Percentiles rank a stretch among this genome's conserved stretches.
Evolutionary conservation across 2,329 filamentous ascomycete genomes (phyloP).

Genomic region (Epichloe hybrida): DNA sequence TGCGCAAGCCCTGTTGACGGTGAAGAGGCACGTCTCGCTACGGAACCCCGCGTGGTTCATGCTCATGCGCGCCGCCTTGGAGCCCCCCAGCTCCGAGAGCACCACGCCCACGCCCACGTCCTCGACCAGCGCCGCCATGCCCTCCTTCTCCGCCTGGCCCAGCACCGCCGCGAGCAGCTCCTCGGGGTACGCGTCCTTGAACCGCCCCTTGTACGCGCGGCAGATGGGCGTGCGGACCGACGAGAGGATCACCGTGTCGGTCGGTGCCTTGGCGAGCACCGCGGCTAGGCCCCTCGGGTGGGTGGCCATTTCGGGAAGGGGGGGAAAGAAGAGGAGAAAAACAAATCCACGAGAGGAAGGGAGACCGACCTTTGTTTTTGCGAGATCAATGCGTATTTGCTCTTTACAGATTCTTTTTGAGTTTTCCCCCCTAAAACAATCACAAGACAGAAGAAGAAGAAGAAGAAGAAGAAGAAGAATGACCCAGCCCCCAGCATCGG

Average conservation of each 20-base stretch:
- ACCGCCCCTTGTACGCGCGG: constrained; percentile 65
- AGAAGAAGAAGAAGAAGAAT: too few relatives aligned
- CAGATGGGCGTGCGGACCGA: constrained; percentile 82
- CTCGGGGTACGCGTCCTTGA: constrained; percentile 84
- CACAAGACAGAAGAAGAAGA: too few relatives aligned
- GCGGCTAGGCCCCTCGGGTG: constrained; percentile 46
- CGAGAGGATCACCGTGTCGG: constrained; percentile 79
- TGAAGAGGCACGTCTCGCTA: constrained; percentile 62
- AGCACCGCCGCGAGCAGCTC: constrained; percentile 62
- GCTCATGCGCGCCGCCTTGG: constrained; percentile 84
- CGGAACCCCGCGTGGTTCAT: constrained; percentile 72
- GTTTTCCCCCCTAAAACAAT: too few relatives aligned
- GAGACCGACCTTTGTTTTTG: background rate
- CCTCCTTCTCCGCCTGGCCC: constrained; percentile 31
- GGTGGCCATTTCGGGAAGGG: background rate
- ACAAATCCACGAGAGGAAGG: background rate
- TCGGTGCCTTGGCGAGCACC: constrained; percentile 64
- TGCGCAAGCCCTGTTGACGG: constrained; percentile 77
- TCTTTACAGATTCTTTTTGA: too few relatives aligned
- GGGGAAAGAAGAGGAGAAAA: accelerated
- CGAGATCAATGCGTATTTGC: too few relatives aligned
- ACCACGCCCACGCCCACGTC: constrained; percentile 84
- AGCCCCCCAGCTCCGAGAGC: constrained; percentile 83
- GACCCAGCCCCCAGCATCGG: too few relatives aligned
- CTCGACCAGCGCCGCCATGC: constrained; percentile 50